Base-by-base conservation (phyloP, 257 asterid species). In the Thymus mandschuricus region DNA sequence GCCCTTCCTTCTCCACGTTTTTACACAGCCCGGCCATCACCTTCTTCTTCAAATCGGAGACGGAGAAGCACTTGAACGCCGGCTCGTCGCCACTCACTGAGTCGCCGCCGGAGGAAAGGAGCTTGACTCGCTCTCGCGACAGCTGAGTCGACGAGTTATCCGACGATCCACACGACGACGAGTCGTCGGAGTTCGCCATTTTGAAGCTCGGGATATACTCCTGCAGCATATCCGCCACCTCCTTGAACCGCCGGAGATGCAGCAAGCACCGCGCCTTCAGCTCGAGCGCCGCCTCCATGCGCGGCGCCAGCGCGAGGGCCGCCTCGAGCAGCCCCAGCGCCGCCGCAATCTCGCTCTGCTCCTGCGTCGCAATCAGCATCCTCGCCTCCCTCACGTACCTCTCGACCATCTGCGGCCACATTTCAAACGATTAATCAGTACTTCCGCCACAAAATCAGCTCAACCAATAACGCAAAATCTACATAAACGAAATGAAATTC, bases 181-280 rank as follows among this genome's bases (percentile, higher is more conserved):
- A 10, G 0, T 87, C 92, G 5, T 83, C 95, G 58, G 84, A 60
- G 49, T 71, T n/a, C 68, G 77, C 59, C 81, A 86, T 80, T 67
- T 80, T 89, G 55, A 88, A 76, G 74, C 97, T 92, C 15, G 99
- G 99, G 45, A 95, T 89, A 67, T 87, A 86, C 54, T 92, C 98
- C 81, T 87, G 97, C 27, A 95, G 79, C 99, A 95, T 83, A 78
- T 83, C 86, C 34, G 97, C 97, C 12, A 95, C 96, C 72, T 92
- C 97, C 85, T 87, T 95, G 46, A 81, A 95, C 70, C 98, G 89
- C 43, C 97, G 83, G 68, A 87, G 96, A 64, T 80, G 79, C 61
- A 95, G 83, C 88, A 95, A 77, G 66, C 91, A 89, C 63, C 95
- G 77, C 13, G 97, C 96, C 59, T 90, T 92, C 67, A 92, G 69